phyloP scores from a whole-genome alignment of 169 alveolate genomes.

The Cryptosporidium meleagridis region DNA sequence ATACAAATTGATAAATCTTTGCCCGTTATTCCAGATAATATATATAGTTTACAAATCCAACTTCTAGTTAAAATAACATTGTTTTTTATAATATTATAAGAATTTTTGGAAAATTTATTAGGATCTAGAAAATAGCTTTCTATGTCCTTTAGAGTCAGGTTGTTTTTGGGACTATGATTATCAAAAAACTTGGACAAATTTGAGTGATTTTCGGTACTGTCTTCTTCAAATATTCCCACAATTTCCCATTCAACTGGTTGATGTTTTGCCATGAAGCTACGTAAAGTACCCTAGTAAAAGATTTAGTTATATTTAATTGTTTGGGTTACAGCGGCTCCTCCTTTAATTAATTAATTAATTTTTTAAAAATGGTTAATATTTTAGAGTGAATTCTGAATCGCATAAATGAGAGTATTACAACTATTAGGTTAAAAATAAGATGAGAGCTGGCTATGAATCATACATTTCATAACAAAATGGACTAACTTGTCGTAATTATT shows the following conservation, averaged over 20 bases:
- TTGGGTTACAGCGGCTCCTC: neutral
- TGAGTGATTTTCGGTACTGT: neutral
- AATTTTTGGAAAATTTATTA: neutral
- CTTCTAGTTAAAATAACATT: neutral
- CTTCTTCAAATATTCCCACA: constrained; percentile 7
- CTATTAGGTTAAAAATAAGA: neutral
- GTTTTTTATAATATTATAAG: neutral
- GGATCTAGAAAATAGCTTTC: neutral
- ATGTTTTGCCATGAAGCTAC: neutral
- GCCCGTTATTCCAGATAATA: constrained; percentile 12
- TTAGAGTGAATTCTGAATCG: neutral
- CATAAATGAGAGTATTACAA: neutral
- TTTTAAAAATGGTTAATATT: too few relatives aligned
- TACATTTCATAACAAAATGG: neutral
- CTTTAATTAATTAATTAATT: too few relatives aligned
- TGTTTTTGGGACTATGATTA: neutral
- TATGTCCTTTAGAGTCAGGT: neutral
- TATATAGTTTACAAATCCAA: constrained; percentile 30
- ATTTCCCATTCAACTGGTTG: constrained; percentile 3
- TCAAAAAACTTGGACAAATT: too few relatives aligned
- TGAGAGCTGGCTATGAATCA: neutral
- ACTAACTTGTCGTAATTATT: neutral
- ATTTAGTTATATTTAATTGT: neutral
- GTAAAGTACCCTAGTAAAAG: neutral
- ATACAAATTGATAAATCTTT: constrained; percentile 22